A percentile compares a stretch with the other conserved stretches of the same genome.
Conservation (phyloP, 176 grass and related monocot species). For the Lolium rigidum region DNA sequence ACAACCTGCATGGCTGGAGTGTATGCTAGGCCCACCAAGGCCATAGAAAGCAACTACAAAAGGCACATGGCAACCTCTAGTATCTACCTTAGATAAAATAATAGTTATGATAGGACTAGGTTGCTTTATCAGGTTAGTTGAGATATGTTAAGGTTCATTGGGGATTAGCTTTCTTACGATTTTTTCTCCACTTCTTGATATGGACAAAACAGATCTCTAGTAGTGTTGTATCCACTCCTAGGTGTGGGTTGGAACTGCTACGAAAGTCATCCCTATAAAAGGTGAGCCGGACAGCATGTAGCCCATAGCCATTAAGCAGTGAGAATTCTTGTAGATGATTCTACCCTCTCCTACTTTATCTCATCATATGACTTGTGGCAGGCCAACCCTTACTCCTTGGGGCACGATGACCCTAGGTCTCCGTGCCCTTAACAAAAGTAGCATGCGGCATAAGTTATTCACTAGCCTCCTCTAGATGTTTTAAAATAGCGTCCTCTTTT, state of each 20-base stretch:
- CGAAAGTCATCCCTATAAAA: neutral
- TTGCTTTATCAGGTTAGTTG: neutral
- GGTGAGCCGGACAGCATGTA: neutral
- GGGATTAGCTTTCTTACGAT: no score
- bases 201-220: neutral
- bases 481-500: neutral
- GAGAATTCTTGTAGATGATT: neutral
- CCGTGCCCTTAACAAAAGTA: neutral
- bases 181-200: neutral
- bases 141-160: neutral
- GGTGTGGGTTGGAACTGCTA: neutral
- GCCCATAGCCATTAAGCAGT: neutral
- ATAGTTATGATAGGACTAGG: neutral
- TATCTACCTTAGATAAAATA: neutral
- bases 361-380: neutral
- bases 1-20: neutral
- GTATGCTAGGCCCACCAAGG: neutral
- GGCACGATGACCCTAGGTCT: neutral
- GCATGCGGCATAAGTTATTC: neutral
- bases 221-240: neutral
- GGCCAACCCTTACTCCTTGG: neutral
- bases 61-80: neutral
- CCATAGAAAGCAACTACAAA: neutral
- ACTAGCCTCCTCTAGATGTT: constrained; percentile 31
- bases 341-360: neutral